Percentiles rank a stretch among this genome's conserved stretches.
Conservation (phyloP, 1,284 basidiomycete species). For the Marasmius fiardii region DNA sequence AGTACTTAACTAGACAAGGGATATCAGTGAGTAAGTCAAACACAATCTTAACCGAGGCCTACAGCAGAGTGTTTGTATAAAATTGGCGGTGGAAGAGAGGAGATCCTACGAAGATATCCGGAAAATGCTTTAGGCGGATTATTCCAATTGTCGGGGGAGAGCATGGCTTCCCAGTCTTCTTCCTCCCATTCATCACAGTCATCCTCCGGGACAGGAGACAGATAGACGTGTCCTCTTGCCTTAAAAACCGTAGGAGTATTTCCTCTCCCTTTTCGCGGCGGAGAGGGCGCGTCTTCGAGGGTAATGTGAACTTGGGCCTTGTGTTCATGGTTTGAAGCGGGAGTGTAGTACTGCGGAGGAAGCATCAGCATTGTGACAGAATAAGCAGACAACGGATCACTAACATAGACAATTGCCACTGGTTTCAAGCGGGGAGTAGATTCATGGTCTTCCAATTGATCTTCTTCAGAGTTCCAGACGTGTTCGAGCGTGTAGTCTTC, state of each 20-base stretch:
- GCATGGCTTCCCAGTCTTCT: slow-evolving; percentile 5
- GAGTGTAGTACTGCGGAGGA: slow-evolving; percentile 46
- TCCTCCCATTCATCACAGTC: not conserved
- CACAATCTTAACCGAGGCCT: not conserved
- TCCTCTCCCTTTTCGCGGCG: slow-evolving; percentile 48
- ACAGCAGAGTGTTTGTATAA: slow-evolving; percentile 10
- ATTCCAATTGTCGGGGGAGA: slow-evolving; percentile 10
- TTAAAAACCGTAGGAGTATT: slow-evolving; percentile 59
- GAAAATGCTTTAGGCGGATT: slow-evolving; percentile 17
- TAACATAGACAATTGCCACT: slow-evolving; percentile 58
- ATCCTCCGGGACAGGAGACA: slow-evolving; percentile 16
- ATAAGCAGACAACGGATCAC: slow-evolving; percentile 21
- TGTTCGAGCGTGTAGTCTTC: slow-evolving; percentile 57
- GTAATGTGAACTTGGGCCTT: slow-evolving; percentile 58
- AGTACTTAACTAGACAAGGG: not conserved
- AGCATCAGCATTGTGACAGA: slow-evolving; percentile 1
- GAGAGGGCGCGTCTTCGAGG: slow-evolving; percentile 44
- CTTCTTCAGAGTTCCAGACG: slow-evolving; percentile 48
- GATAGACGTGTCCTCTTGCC: slow-evolving; percentile 43
- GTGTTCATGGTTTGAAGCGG: slow-evolving; percentile 16
- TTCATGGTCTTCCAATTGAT: slow-evolving; percentile 28
- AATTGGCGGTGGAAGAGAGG: slow-evolving; percentile 5
- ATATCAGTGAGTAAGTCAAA: not conserved
- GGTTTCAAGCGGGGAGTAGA: slow-evolving; percentile 1
- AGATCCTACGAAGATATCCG: slow-evolving; percentile 7